A percentile compares a stretch with the other conserved stretches of the same genome.
These are phyloP conservation scores for Coffea humblotiana DNA, from an alignment of 305 asterid species.

Conservation along the genomic window DNA sequence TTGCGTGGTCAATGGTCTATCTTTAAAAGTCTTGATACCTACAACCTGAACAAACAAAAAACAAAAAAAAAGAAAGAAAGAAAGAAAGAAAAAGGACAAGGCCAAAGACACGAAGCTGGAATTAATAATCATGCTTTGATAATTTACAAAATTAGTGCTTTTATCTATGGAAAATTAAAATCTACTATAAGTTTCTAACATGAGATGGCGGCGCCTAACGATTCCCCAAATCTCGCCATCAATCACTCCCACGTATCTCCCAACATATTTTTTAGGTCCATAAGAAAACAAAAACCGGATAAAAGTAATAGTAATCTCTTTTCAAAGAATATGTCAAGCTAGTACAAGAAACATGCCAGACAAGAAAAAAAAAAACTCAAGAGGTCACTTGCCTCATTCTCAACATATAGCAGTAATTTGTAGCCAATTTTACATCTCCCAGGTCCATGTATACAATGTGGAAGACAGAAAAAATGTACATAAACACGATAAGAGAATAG, in stretches of 20 bases:
- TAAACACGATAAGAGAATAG: constrained; percentile 9
- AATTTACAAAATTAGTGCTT: neutral
- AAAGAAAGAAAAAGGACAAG: neutral
- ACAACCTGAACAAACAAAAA: neutral
- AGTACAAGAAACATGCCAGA: neutral
- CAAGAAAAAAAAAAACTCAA: neutral
- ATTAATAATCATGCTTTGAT: neutral
- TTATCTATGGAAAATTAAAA: neutral
- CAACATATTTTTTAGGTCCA: neutral
- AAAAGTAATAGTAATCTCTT: neutral
- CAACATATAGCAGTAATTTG: neutral
- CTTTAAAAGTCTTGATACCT: neutral
- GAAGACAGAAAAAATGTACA: neutral
- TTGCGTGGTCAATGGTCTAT: constrained; percentile 15
- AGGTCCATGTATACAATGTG: constrained; percentile 6
- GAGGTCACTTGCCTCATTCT: constrained; percentile 17
- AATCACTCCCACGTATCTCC: constrained; percentile 38
- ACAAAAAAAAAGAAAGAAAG: too few species aligned
- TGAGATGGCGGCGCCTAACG: constrained; percentile 45
- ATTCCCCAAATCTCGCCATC: constrained; percentile 57
- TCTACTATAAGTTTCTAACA: constrained; percentile 9
- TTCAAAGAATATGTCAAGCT: neutral
- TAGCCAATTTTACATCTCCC: neutral
- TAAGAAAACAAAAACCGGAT: constrained; percentile 4
- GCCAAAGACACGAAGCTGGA: neutral